phyloP scores from a whole-genome alignment of 2,329 filamentous ascomycete genomes.

The Pseudogymnoascus verrucosus region DNA sequence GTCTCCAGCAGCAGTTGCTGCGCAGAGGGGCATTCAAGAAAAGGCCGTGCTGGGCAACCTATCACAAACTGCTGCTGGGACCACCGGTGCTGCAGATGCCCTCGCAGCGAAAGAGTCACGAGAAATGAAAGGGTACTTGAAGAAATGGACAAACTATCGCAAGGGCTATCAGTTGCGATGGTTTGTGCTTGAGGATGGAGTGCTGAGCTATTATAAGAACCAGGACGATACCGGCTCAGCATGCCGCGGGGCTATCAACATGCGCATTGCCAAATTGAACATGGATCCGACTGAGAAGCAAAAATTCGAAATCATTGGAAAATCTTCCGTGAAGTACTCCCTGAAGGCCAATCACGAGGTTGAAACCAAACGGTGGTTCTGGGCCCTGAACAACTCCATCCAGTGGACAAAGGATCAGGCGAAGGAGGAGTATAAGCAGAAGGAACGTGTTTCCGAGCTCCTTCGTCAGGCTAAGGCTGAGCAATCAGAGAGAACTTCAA shows the following conservation, averaged over 20 bases:
- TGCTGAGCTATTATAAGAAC: slow-evolving; percentile 97
- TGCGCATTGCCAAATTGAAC: slow-evolving; percentile 88
- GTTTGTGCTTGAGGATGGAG: slow-evolving; percentile 96
- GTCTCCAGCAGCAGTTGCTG: slow-evolving; percentile 87
- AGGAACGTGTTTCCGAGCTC: slow-evolving; percentile 64
- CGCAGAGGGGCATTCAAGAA: slow-evolving; percentile 92
- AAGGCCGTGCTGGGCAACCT: slow-evolving; percentile 84
- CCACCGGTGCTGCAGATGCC: slow-evolving; percentile 48
- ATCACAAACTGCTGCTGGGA: slow-evolving; percentile 42
- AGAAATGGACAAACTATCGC: slow-evolving; percentile 99
- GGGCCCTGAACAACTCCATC: slow-evolving; percentile 97
- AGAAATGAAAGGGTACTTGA: slow-evolving; percentile 97
- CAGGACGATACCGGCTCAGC: slow-evolving; percentile 95
- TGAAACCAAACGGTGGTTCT: slow-evolving; percentile 97
- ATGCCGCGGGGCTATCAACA: slow-evolving; percentile 96
- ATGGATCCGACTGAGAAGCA: slow-evolving; percentile 98
- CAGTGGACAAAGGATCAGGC: slow-evolving; percentile 98
- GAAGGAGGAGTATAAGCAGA: slow-evolving; percentile 75
- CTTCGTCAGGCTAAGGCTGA: slow-evolving; percentile 74
- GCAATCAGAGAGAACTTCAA: slow-evolving; percentile 47
- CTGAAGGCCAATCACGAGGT: slow-evolving; percentile 97
- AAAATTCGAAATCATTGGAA: slow-evolving; percentile 94
- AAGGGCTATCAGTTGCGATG: slow-evolving; percentile 93
- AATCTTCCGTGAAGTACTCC: slow-evolving; percentile 97
- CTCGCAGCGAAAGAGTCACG: slow-evolving; percentile 75